These are phyloP conservation scores for Coprinellus aureogranulatus DNA, from an alignment of 768 basidiomycete species.

Conservation along the genomic window DNA sequence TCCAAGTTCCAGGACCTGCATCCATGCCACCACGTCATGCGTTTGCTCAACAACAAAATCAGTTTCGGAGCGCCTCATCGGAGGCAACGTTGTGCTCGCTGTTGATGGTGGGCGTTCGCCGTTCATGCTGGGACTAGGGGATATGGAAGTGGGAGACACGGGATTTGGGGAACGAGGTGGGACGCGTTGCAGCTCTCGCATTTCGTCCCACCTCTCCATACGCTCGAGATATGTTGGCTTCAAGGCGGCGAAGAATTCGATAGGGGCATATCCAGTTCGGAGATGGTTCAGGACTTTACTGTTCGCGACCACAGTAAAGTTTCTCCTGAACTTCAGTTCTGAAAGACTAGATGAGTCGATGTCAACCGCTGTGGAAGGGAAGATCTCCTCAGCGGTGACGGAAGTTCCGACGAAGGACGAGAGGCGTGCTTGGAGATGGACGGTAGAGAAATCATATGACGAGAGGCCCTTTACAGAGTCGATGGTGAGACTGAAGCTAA, in stretches of 20 bases:
- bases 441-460: constrained; percentile 80
- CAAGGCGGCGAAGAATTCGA: constrained; percentile 87
- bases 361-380: constrained; percentile 72
- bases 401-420: constrained; percentile 77
- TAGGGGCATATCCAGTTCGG: constrained; percentile 72
- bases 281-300: constrained; percentile 72
- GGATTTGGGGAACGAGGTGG: constrained; percentile 31
- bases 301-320: constrained; percentile 74
- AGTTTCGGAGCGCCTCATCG: constrained; percentile 89
- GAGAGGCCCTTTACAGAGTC: constrained; percentile 88
- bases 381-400: constrained; percentile 74
- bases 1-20: constrained; percentile 84
- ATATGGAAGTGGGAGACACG: constrained; percentile 23
- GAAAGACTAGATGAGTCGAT: constrained; percentile 69
- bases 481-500: constrained; percentile 81
- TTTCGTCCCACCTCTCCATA: constrained; percentile 90
- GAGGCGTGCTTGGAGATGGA: constrained; percentile 85
- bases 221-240: constrained; percentile 83
- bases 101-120: constrained; percentile 26
- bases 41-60: constrained; percentile 85
- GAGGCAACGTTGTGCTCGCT: constrained; percentile 33
- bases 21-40: constrained; percentile 88
- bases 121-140: constrained; percentile 37
- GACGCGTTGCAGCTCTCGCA: constrained; percentile 70
- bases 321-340: constrained; percentile 80